These are phyloP conservation scores for Pseudonitzschia pungens DNA, from an alignment of 108 stramenopile species.

Conservation along the genomic window DNA sequence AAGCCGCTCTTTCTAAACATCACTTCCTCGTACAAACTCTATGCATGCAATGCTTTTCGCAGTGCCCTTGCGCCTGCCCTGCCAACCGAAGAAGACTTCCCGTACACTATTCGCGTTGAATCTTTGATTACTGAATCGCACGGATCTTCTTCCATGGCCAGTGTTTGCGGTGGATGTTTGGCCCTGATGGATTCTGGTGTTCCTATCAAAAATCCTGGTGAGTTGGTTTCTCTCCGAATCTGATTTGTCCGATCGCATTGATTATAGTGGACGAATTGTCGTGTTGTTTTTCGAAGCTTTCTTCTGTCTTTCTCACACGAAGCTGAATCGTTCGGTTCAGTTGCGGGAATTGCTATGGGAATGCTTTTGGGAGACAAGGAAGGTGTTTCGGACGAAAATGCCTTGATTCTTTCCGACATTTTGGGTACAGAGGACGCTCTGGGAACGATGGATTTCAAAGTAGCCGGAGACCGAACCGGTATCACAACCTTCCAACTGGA, in stretches of 20 bases:
- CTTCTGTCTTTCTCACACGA: background rate
- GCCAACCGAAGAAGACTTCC: conserved; percentile 71
- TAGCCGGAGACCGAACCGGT: conserved; percentile 81
- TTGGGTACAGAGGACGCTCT: conserved; percentile 84
- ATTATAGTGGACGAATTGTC: background rate
- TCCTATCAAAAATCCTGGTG: conserved; percentile 59
- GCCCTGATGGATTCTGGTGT: conserved; percentile 96
- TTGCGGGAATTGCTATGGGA: conserved; percentile 90
- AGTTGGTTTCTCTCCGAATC: background rate
- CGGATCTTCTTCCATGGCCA: conserved; percentile 86
- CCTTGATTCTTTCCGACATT: conserved; percentile 83
- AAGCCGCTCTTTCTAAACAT: background rate
- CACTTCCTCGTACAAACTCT: background rate
- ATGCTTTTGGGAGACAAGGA: conserved; percentile 69
- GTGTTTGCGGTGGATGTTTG: conserved; percentile 90
- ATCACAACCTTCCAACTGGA: conserved; percentile 93
- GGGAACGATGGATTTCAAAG: conserved; percentile 90
- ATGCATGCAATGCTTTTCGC: background rate
- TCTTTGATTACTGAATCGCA: conserved; percentile 85
- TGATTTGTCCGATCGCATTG: background rate
- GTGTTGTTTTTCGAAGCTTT: background rate
- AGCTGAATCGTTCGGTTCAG: background rate
- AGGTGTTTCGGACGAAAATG: conserved; percentile 72
- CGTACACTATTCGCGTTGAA: conserved; percentile 82
- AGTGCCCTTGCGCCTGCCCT: conserved; percentile 69